These are phyloP conservation scores for Zostera marina DNA, from an alignment of 116 monocot species.

Conservation along the genomic window DNA sequence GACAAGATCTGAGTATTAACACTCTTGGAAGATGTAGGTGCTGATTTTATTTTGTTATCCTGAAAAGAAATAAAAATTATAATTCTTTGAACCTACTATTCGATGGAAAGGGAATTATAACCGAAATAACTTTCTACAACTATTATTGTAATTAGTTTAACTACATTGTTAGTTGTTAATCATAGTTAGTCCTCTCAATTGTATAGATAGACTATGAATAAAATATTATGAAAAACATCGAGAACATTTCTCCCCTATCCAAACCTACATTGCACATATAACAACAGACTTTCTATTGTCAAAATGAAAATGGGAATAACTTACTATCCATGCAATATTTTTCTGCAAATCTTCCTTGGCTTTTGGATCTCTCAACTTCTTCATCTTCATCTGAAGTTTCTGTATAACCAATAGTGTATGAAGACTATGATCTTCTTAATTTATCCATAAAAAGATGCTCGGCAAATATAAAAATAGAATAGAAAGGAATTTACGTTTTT, in stretches of 20 bases:
- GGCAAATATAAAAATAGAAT: not conserved
- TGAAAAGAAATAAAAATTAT: slow-evolving; percentile 1
- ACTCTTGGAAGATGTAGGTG: slow-evolving; percentile 21
- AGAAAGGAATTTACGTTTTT: slow-evolving; percentile 1
- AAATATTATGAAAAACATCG: too few relatives aligned
- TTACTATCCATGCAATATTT: not conserved
- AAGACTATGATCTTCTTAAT: not conserved
- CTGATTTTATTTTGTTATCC: slow-evolving; percentile 77
- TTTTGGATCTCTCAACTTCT: not conserved
- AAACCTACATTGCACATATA: too few relatives aligned
- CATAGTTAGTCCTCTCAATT: too few relatives aligned
- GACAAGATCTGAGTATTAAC: slow-evolving; percentile 40
- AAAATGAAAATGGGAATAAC: not conserved
- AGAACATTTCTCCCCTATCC: too few relatives aligned
- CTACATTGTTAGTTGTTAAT: too few relatives aligned
- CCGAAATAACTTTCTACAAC: too few relatives aligned
- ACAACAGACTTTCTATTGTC: too few relatives aligned
- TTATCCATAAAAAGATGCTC: not conserved
- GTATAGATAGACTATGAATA: too few relatives aligned
- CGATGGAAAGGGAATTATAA: too few relatives aligned
- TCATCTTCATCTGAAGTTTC: slow-evolving; percentile 3
- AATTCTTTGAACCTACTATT: too few relatives aligned
- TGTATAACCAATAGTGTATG: not conserved
- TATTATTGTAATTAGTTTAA: too few relatives aligned
- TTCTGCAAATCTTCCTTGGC: not conserved